Evolutionary conservation across 352 stramenopile genomes (phyloP).

Genomic region (Pythium chondricola): DNA sequence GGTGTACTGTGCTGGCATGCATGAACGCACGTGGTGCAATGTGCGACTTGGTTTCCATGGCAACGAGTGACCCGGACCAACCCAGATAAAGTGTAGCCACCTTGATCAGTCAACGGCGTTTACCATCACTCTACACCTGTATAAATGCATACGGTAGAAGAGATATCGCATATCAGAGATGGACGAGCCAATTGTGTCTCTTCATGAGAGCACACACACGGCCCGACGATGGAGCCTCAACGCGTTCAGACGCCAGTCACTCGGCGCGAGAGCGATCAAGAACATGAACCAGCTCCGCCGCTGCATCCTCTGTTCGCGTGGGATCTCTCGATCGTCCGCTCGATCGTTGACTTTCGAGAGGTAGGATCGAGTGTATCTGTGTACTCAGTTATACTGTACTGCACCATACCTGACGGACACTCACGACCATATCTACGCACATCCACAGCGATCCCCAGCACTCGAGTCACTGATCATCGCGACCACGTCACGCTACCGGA

Average conservation of each 20-base stretch:
- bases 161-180: no score
- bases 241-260: no score
- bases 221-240: no score
- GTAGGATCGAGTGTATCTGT: slow-evolving; percentile 12
- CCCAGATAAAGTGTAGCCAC: no score
- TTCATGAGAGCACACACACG: background rate
- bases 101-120: background rate
- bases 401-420: background rate
- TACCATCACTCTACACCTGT: background rate
- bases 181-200: slow-evolving; percentile 4
- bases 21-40: no score
- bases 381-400: no score
- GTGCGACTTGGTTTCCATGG: no score
- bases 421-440: no score
- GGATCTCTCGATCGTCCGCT: slow-evolving; percentile 35
- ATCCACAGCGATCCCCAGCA: slow-evolving; percentile 19
- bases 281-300: slow-evolving; percentile 1
- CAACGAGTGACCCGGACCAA: no score
- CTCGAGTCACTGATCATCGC: slow-evolving; percentile 34
- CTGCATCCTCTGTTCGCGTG: slow-evolving; percentile 54
- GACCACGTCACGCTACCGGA: slow-evolving; percentile 47
- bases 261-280: background rate
- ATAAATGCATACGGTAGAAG: no score
- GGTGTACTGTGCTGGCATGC: no score
- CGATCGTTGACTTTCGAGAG: slow-evolving; percentile 33